Percentiles rank a stretch among this genome's conserved stretches.
Conservation (phyloP, 2,329 filamentous ascomycete genomes). For the Stylonectria norvegica region DNA sequence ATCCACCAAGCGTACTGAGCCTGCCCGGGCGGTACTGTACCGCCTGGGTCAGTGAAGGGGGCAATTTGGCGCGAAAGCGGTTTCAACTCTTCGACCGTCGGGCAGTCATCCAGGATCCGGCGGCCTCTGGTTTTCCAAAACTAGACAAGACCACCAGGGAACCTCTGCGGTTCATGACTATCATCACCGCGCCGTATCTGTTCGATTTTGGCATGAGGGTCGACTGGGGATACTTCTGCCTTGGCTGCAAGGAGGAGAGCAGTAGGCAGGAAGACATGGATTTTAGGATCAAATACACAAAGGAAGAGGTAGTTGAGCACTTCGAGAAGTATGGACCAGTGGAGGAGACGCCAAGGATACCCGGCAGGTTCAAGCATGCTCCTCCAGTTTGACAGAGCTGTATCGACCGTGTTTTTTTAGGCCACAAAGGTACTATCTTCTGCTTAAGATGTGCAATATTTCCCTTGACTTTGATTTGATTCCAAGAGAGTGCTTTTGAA, state of each 20-base stretch:
- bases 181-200: slow-evolving; percentile 14
- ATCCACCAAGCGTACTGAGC: slow-evolving; percentile 4
- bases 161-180: slow-evolving; percentile 13
- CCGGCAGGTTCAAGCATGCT: slow-evolving; percentile 5
- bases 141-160: slow-evolving; percentile 6
- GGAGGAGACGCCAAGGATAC: slow-evolving; percentile 8
- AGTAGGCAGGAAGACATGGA: slow-evolving; percentile 2
- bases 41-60: neutral
- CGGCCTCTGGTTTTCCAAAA: slow-evolving; percentile 1
- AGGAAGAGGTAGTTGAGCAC: slow-evolving; percentile 2
- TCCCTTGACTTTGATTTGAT: too few species aligned
- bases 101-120: slow-evolving; percentile 1
- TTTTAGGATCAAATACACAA: slow-evolving; percentile 12
- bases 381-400: neutral
- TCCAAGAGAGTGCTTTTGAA: too few species aligned
- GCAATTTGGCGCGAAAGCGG: slow-evolving; percentile 3
- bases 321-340: slow-evolving; percentile 5
- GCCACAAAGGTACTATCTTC: too few species aligned
- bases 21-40: slow-evolving; percentile 11
- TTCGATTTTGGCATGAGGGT: slow-evolving; percentile 2
- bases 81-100: slow-evolving; percentile 10
- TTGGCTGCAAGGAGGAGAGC: slow-evolving; percentile 6
- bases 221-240: slow-evolving; percentile 14
- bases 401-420: too few species aligned
- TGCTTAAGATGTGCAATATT: too few species aligned